A percentile compares a stretch with the other conserved stretches of the same genome.
Conservation (phyloP, 2,329 filamentous ascomycete genomes). For the Ascosphaera acerosa region DNA sequence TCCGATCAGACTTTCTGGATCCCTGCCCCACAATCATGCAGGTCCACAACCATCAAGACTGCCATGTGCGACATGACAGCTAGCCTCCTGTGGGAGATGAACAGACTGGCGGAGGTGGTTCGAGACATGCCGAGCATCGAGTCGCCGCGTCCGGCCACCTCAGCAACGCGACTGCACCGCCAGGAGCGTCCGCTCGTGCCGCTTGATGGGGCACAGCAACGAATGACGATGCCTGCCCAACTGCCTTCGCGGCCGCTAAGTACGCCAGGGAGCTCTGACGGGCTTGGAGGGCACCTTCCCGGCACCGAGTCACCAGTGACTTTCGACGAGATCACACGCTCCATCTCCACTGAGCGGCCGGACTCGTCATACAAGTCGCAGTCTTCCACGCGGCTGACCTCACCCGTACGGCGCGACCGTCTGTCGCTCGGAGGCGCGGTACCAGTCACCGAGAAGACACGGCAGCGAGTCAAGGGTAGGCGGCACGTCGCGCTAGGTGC, state of each 20-base stretch:
- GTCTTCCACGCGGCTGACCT: slow-evolving; percentile 14
- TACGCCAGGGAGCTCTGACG: slow-evolving; percentile 15
- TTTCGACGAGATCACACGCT: slow-evolving; percentile 26
- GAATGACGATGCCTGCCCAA: slow-evolving; percentile 58
- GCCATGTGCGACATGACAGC: slow-evolving; percentile 59
- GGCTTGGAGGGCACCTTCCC: slow-evolving; percentile 10
- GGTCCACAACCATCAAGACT: slow-evolving; percentile 56
- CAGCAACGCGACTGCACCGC: slow-evolving; percentile 25
- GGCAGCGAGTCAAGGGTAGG: slow-evolving; percentile 57
- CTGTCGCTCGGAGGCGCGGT: slow-evolving; percentile 37
- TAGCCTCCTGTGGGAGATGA: slow-evolving; percentile 48
- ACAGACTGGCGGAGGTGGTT: slow-evolving; percentile 43
- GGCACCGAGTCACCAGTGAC: slow-evolving; percentile 25
- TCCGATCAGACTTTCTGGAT: slow-evolving; percentile 44
- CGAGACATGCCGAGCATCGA: slow-evolving; percentile 52
- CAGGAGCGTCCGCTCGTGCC: too few relatives aligned
- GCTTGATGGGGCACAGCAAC: slow-evolving; percentile 34
- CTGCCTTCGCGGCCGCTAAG: slow-evolving; percentile 22
- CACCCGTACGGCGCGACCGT: slow-evolving; percentile 26
- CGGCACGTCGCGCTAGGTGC: slow-evolving; percentile 58
- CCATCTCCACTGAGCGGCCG: too few relatives aligned
- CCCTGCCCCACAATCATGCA: slow-evolving; percentile 40
- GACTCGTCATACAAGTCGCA: too few relatives aligned
- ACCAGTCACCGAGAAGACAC: slow-evolving; percentile 48
- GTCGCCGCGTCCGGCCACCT: slow-evolving; percentile 34